Percentiles rank a stretch among this genome's conserved stretches.
These are phyloP conservation scores for Epichloe gansuensis DNA, from an alignment of 2,329 filamentous ascomycete species.

Conservation along the genomic window DNA sequence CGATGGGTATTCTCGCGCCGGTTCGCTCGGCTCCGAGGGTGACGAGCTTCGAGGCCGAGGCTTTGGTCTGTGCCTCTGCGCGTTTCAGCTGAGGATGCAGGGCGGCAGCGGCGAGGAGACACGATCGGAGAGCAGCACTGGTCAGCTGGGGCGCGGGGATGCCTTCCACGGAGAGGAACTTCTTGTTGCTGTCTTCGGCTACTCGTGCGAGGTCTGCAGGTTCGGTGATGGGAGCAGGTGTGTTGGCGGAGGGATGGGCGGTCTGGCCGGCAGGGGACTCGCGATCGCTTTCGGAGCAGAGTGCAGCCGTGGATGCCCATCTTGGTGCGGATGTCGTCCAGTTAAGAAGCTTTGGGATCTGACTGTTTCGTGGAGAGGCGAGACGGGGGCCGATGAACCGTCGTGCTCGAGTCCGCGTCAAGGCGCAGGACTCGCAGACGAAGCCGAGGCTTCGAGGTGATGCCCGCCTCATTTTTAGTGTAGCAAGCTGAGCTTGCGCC, in stretches of 20 bases:
- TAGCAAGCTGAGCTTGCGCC: not conserved
- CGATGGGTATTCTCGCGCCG: slow-evolving; percentile 18
- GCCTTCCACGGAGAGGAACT: slow-evolving; percentile 30
- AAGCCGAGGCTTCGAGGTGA: slow-evolving; percentile 20
- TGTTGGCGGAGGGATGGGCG: not conserved
- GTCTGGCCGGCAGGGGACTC: not conserved
- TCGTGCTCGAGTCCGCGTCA: slow-evolving; percentile 15
- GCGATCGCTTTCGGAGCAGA: slow-evolving; percentile 4
- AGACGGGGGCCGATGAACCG: slow-evolving; percentile 14
- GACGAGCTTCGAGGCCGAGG: slow-evolving; percentile 42
- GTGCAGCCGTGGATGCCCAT: slow-evolving; percentile 17
- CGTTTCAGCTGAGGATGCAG: slow-evolving; percentile 28
- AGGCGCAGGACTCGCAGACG: slow-evolving; percentile 32
- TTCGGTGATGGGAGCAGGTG: slow-evolving; percentile 18
- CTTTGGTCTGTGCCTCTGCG: slow-evolving; percentile 26
- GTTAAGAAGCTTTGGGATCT: slow-evolving; percentile 1
- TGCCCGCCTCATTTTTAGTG: slow-evolving; percentile 10
- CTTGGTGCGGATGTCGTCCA: slow-evolving; percentile 8
- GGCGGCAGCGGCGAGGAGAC: slow-evolving; percentile 30
- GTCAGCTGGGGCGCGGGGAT: slow-evolving; percentile 33
- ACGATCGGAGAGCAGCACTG: slow-evolving; percentile 30
- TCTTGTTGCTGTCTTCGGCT: slow-evolving; percentile 29
- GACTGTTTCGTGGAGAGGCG: slow-evolving; percentile 10
- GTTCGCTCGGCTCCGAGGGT: slow-evolving; percentile 27
- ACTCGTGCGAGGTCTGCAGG: slow-evolving; percentile 27